Evolutionary conservation across 441 rosid genomes (phyloP).

Genomic region (Adansonia madagascariensis): DNA sequence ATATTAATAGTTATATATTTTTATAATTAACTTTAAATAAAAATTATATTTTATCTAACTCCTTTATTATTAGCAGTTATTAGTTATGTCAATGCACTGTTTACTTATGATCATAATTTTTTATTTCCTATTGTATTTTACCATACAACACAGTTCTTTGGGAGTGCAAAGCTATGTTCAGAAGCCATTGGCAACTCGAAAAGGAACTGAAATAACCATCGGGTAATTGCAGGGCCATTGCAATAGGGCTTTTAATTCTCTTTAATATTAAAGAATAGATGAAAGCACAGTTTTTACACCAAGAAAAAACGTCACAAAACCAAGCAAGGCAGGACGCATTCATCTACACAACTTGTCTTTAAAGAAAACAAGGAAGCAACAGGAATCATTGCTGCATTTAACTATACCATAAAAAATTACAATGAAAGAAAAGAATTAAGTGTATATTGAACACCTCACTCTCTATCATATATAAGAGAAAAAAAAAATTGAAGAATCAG

Average conservation of each 20-base stretch:
- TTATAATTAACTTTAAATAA: too few relatives aligned
- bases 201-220: neutral
- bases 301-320: slow-evolving; percentile 29
- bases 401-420: slow-evolving; percentile 40
- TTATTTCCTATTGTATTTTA: neutral
- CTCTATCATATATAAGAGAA: slow-evolving; percentile 12
- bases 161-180: too few relatives aligned
- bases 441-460: slow-evolving; percentile 25
- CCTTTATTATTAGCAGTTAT: too few relatives aligned
- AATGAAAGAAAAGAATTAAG: slow-evolving; percentile 8
- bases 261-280: slow-evolving; percentile 11
- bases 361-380: slow-evolving; percentile 45
- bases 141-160: too few relatives aligned
- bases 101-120: too few relatives aligned
- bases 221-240: slow-evolving; percentile 2
- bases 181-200: neutral
- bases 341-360: slow-evolving; percentile 22
- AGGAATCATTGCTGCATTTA: slow-evolving; percentile 54
- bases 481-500: slow-evolving; percentile 24
- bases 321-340: slow-evolving; percentile 31
- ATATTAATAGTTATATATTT: too few relatives aligned
- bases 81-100: too few relatives aligned
- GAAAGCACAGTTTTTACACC: slow-evolving; percentile 24
- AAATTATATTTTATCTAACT: too few relatives aligned
- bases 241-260: neutral